Percentiles rank a stretch among this genome's conserved stretches.
These are phyloP conservation scores for Novymonas esmeraldas DNA, from an alignment of 208 protist species.

Conservation along the genomic window DNA sequence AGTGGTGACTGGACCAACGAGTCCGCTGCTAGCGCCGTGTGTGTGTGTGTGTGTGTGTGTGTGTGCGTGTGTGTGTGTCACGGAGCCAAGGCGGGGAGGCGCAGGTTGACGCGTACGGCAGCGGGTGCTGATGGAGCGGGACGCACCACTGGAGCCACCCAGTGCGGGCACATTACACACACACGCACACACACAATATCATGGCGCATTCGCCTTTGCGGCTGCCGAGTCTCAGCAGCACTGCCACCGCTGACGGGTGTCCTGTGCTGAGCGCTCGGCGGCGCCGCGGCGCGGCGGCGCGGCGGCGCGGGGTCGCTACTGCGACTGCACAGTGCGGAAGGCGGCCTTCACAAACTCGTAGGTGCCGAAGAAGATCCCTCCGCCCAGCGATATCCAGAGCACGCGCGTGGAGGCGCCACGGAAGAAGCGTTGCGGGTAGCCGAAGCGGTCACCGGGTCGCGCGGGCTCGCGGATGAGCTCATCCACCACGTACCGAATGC, in stretches of 20 bases:
- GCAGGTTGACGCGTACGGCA: too few species aligned
- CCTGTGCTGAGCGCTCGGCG: too few species aligned
- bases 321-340: constrained; percentile 5
- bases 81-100: neutral
- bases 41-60: neutral
- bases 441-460: constrained; percentile 68
- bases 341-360: constrained; percentile 74
- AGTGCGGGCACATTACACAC: too few species aligned
- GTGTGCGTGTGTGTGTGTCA: neutral
- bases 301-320: too few species aligned
- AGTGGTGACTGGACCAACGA: too few species aligned
- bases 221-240: too few species aligned
- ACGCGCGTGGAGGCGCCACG: constrained; percentile 84
- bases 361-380: constrained; percentile 91
- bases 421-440: constrained; percentile 80
- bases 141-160: too few species aligned
- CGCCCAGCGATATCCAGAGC: constrained; percentile 91
- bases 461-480: constrained; percentile 58
- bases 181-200: neutral
- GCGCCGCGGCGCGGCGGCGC: too few species aligned
- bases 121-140: too few species aligned
- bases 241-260: too few species aligned
- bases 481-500: constrained; percentile 40
- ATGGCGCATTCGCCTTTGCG: too few species aligned
- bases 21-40: too few species aligned